A percentile compares a stretch with the other conserved stretches of the same genome.
These are phyloP conservation scores for Dictyostelium citrinum DNA, from an alignment of 78 protist species.

Conservation along the genomic window DNA sequence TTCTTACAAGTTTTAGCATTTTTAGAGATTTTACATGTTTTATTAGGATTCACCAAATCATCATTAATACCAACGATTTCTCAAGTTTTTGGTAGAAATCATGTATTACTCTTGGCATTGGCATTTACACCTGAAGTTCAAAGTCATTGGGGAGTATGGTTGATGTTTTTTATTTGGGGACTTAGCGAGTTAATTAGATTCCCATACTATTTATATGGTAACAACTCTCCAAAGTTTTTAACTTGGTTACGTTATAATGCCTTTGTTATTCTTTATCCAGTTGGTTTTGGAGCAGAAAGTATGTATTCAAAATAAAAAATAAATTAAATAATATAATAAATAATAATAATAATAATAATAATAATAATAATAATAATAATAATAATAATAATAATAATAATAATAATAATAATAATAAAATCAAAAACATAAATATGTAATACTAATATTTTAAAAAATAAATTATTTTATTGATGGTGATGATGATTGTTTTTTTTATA, in stretches of 20 bases:
- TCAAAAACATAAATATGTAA: too few relatives aligned
- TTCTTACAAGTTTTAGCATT: constrained; percentile 49
- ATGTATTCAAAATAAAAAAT: too few relatives aligned
- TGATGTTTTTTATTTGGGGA: constrained; percentile 46
- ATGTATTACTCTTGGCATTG: neutral
- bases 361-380: too few relatives aligned
- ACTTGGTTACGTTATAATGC: constrained; percentile 65
- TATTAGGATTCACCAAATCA: constrained; percentile 19
- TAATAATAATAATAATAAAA: neutral
- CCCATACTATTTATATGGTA: constrained; percentile 8
- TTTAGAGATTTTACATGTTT: constrained; percentile 40
- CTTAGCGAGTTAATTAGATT: constrained; percentile 39
- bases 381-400: neutral
- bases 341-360: too few relatives aligned
- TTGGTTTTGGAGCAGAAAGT: constrained; percentile 63
- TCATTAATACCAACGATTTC: constrained; percentile 8
- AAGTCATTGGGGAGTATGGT: constrained; percentile 41
- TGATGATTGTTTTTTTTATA: too few relatives aligned
- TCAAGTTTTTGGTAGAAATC: constrained; percentile 53
- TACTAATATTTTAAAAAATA: too few relatives aligned
- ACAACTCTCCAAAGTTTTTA: constrained; percentile 2
- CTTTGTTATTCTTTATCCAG: constrained; percentile 45
- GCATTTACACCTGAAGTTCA: neutral
- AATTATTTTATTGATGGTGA: too few relatives aligned
- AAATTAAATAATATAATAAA: too few relatives aligned